Evolutionary conservation across 805 yeast genomes (phyloP), one percentile per base, ranked within the genome.

Genomic region (Myxozyma vanderwaltii): DNA sequence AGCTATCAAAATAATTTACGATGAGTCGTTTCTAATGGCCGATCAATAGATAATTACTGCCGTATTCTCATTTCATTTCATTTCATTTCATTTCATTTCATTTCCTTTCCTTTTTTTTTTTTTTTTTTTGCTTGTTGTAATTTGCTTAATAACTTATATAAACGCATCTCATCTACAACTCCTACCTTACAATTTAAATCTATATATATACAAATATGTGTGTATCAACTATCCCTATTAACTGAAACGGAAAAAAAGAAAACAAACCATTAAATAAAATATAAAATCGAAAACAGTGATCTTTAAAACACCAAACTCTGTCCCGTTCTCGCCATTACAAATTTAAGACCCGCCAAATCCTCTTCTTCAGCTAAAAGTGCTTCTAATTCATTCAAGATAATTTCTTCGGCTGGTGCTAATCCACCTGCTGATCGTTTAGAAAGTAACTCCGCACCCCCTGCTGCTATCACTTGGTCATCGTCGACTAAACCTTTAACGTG

Each of bases 311-410:
- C 59, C 21, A 61, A 31, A 15, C 56, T 58, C 40, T 61, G 65
- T 5, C 65, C 63, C 10, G 62, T 43, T n/a, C 47, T 26, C 7
- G 65, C 65, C 36, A 61, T 48, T 31, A 61, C 55, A 21, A 61
- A 54, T 15, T 56, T 44, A 31, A 58, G n/a, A 2, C 65, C 65
- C 3, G 64, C 64, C 52, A 62, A 44, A 31, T 62, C 64, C 15
- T 55, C 59, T 23, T 62, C 65, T 24, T 51, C 45, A 6, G 59
- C 61, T n/a, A 52, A 31, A 17, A 62, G 19, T 13, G 53, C 58
- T 21, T 62, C 63, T 10, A 62, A 38, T 39, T 62, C 65, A 10
- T 12, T 7, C 17, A 60, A 44, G 4, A 62, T 62, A 4, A 56
- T 43, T 3, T 31, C 33, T 15, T 59, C 62, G 15, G 48, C 46